These are phyloP conservation scores for Microstegium vimineum DNA, from an alignment of 176 grass and related monocot genomes.

Conservation along the genomic window DNA sequence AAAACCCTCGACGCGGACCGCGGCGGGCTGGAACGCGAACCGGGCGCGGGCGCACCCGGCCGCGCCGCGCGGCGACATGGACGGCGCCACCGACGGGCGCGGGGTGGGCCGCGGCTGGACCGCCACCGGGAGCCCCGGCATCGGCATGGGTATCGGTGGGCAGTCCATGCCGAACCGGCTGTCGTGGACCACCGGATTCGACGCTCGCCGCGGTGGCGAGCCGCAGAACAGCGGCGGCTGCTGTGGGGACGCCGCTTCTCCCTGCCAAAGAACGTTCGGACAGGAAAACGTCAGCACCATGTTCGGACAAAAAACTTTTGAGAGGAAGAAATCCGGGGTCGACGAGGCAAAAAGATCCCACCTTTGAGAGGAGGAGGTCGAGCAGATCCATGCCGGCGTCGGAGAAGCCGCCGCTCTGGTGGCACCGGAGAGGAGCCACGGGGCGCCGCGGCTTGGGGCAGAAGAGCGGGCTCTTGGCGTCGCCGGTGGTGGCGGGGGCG, in stretches of 20 bases:
- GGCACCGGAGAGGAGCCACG: constrained; percentile 50
- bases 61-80: constrained; percentile 39
- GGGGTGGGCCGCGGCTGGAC: constrained; percentile 15
- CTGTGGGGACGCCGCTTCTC: constrained; percentile 54
- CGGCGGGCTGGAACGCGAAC: constrained; percentile 60
- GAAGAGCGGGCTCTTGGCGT: constrained; percentile 63
- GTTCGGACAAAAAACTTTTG: background rate
- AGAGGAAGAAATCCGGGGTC: background rate
- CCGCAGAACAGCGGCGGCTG: constrained; percentile 77
- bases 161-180: constrained; percentile 70
- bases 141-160: constrained; percentile 22
- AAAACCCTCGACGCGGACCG: constrained; percentile 92
- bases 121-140: constrained; percentile 15
- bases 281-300: background rate
- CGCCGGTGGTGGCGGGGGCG: constrained; percentile 18
- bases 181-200: constrained; percentile 89
- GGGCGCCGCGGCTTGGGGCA: constrained; percentile 91
- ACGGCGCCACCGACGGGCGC: constrained; percentile 5
- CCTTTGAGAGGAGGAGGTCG: constrained; percentile 67
- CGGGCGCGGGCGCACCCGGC: constrained; percentile 53
- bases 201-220: constrained; percentile 68
- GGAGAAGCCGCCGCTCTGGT: constrained; percentile 50
- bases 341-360: background rate
- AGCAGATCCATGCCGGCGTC: constrained; percentile 60
- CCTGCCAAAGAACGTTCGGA: constrained; percentile 26